Evolutionary conservation across 257 asterid species (phyloP), one percentile per base, ranked within the genome.

Genomic region (Scutellaria baicalensis): DNA sequence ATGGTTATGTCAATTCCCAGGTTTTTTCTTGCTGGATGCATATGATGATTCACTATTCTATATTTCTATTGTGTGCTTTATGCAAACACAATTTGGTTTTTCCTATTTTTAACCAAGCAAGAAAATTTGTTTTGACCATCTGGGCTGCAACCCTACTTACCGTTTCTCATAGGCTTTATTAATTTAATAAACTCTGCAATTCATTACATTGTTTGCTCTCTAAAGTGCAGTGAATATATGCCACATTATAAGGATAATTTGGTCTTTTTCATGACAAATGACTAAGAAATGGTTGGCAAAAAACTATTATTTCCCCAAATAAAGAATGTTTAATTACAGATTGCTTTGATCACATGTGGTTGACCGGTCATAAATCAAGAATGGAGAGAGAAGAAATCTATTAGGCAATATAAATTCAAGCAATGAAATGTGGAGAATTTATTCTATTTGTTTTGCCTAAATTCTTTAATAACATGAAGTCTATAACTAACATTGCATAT

Each of bases 401-500:
- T 27, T 27, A 27, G 3, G 33, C 33, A 27, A 27, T 27, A 27
- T 27, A 2, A 27, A 27, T 5, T 27, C 33, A 27, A 27, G 33
- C 33, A 27, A 66, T 2, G 50, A 43, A 43, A 57, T 31, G 47
- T n/a, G 64, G 65, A 68, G 39, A 56, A 42, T 4, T 43, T 54
- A 67, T 44, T 44, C 63, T 60, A 49, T 36, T 10, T 59, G n/a
- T 6, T 35, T 47, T 31, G 17, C 51, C 45, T 47, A 48, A 48
- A n/a, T 20, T n/a, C 10, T 45, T 18, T 51, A 11, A 39, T 18
- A 40, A 43, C 13, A 27, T 50, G 12, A 50, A 66, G 57, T 54
- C 68, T 55, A 38, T 54, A 57, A 48, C 77, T 76, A 71, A 50
- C 9, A 75, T 44, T 51, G 47, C 59, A 59, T 48, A 80, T 58